Evolutionary conservation across 345 rosid species (phyloP), one percentile per base, ranked within the genome.

Genomic region (Eucalyptus sp.): DNA sequence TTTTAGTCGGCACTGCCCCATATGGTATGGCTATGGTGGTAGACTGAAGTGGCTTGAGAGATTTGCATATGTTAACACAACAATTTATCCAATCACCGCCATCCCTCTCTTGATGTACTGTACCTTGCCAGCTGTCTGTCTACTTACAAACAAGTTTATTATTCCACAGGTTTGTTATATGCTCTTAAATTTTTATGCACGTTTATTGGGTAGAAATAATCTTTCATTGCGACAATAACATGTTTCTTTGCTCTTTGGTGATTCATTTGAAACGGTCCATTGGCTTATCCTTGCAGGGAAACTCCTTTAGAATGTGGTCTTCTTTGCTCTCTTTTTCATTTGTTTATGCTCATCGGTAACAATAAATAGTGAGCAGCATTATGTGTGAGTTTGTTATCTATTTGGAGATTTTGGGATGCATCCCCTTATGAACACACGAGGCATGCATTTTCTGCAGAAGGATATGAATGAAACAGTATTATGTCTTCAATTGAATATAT

Each of bases 11-110:
- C 99, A 97, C 90, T 96, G 99, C 88, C 99, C 98, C 60, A 93
- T 97, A 80, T 97, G 98, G 99, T 97, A 97, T 87, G 99, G 98
- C 71, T 97, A 96, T 90, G 50, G 91, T 56, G 99, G 98, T 41
- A 92, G 97, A 90, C 93, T 97, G 87, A 97, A 97, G 90, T 97
- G 94, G 94, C 98, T 97, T 2, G 98, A 96, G 92, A 94, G 99
- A 88, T 94, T 97, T 76, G 95, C 98, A 7, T 97, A 96, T 88
- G 90, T 96, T 2, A 97, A 96, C 95, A 96, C 99, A 4, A 97
- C 97, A 41, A 94, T 97, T 89, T 96, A 97, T 92, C 99, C 98
- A 27, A 37, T 96, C 90, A 97, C 99, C 3, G 89, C 99, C 90
- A 93, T 97, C 52, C 99, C 99, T 90, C 97, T 97, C 86, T 93